These are phyloP conservation scores for Fusarium buxicola DNA, from an alignment of 2,329 filamentous ascomycete genomes.

Conservation along the genomic window DNA sequence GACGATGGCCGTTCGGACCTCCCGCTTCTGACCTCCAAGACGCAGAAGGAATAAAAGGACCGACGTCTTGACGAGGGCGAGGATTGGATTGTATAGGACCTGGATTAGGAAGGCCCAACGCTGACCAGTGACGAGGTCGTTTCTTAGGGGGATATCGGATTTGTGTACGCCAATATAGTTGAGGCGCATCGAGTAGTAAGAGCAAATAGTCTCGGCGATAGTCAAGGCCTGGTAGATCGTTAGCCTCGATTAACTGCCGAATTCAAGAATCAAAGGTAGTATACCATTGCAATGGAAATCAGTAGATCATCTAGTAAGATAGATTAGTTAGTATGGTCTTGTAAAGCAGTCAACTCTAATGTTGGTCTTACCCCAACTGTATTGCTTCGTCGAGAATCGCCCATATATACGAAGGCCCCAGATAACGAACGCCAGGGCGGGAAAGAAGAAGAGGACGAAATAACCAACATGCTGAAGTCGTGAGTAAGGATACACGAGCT, in stretches of 20 bases:
- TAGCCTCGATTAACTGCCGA: no score
- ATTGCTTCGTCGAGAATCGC: slow-evolving; percentile 29
- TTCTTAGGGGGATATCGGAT: slow-evolving; percentile 47
- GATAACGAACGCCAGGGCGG: slow-evolving; percentile 22
- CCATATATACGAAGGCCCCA: slow-evolving; percentile 29
- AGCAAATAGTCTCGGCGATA: slow-evolving; percentile 29
- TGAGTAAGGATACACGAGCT: slow-evolving; percentile 27
- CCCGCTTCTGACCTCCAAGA: slow-evolving; percentile 51
- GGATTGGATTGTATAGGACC: slow-evolving; percentile 58
- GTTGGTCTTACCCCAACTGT: slow-evolving; percentile 22
- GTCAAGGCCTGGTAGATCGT: slow-evolving; percentile 20
- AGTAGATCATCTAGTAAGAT: slow-evolving; percentile 22
- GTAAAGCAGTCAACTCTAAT: background rate
- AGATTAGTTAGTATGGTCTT: background rate
- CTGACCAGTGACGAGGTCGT: slow-evolving; percentile 37
- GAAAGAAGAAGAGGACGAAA: slow-evolving; percentile 36
- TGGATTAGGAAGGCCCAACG: slow-evolving; percentile 54
- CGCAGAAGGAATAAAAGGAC: slow-evolving; percentile 58
- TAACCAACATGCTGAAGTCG: slow-evolving; percentile 31
- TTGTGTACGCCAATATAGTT: slow-evolving; percentile 44
- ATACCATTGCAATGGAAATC: slow-evolving; percentile 32
- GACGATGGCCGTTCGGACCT: slow-evolving; percentile 46
- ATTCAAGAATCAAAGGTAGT: background rate
- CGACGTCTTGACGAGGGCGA: slow-evolving; percentile 59
- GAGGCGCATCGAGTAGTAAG: slow-evolving; percentile 31